These are phyloP conservation scores for Globisporangium solare DNA, from an alignment of 352 stramenopile species.

Conservation along the genomic window DNA sequence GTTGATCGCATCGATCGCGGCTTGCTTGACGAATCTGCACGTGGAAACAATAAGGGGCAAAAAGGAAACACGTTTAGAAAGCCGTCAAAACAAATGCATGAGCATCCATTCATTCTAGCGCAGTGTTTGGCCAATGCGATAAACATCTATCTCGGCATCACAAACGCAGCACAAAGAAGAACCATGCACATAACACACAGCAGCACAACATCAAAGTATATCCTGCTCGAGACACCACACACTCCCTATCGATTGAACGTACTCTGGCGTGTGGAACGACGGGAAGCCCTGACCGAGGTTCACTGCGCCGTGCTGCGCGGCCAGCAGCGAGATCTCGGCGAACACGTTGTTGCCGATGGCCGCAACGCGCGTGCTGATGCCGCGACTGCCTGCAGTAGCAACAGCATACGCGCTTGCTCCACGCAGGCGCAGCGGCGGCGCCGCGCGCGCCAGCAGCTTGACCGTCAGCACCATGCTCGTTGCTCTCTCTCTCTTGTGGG, in stretches of 20 bases:
- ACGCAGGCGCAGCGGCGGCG: too few species aligned
- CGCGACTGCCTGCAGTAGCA: background rate
- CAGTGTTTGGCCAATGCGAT: background rate
- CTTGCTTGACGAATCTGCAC: conserved; percentile 81
- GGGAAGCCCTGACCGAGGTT: conserved; percentile 98
- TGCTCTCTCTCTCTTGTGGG: too few species aligned
- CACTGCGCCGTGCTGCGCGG: conserved; percentile 72
- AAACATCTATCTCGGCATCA: too few species aligned
- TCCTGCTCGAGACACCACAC: too few species aligned
- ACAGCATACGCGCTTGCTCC: background rate
- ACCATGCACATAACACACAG: background rate
- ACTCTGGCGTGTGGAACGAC: conserved; percentile 88
- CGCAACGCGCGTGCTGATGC: conserved; percentile 58
- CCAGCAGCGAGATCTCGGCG: conserved; percentile 84
- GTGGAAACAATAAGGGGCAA: conserved; percentile 1
- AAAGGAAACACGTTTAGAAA: background rate
- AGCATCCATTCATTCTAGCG: background rate
- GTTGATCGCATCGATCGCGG: conserved; percentile 77
- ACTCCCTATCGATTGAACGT: conserved; percentile 1
- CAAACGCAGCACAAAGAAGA: background rate
- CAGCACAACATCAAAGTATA: too few species aligned
- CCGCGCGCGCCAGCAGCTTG: background rate
- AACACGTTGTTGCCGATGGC: conserved; percentile 81
- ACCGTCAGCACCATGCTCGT: too few species aligned
- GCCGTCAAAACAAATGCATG: background rate